Evolutionary conservation across 148 eudicot genomes (phyloP), one percentile per base, ranked within the genome.

Genomic region (Camellia sinensis): DNA sequence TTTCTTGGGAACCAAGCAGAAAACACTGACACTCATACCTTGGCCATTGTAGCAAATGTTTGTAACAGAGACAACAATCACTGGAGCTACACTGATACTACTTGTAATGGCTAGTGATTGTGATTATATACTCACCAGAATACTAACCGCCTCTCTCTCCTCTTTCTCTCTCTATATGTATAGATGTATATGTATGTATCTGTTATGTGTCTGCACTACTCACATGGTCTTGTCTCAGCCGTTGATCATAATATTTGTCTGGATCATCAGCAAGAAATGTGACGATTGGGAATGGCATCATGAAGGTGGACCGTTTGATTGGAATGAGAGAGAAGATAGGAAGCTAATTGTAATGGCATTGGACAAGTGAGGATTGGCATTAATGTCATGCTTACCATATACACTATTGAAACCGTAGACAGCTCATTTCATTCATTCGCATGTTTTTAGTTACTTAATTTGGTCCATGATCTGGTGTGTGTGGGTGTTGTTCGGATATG

Each of bases 1-100:
- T 75, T 75, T 44, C 54, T 46, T 43, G 18, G 70, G 59, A 76
- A 63, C 70, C 79, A 76, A 76, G 21, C 68, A 75, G 76, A 50
- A 21, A 3, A 22, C 37, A 10, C 5, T 29, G 76, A 48, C 3
- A 8, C 11, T 17, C 29, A 11, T 75, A 75, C 78, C 67, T 75
- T 41, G 17, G 29, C 53, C 67, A 75, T 75, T 75, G 48, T 15
- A 22, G 17, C 56, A 2, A 3, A 19, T 52, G 15, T 21, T 29
- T 29, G 37, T 10, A 46, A 29, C 57, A 29, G 53, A 69, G 54
- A 69, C 73, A 69, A 69, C 73, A n/a, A 45, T 69, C 45, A 69
- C 54, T 9, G 53, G 53, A 17, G 73, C 74, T 18, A 48, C n/a
- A 67, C 54, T 18, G 2, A 15, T 52, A 17, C 21, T 21, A 14